Conservation (phyloP, 108 stramenopile species). For the Cyclotella atomus region DNA sequence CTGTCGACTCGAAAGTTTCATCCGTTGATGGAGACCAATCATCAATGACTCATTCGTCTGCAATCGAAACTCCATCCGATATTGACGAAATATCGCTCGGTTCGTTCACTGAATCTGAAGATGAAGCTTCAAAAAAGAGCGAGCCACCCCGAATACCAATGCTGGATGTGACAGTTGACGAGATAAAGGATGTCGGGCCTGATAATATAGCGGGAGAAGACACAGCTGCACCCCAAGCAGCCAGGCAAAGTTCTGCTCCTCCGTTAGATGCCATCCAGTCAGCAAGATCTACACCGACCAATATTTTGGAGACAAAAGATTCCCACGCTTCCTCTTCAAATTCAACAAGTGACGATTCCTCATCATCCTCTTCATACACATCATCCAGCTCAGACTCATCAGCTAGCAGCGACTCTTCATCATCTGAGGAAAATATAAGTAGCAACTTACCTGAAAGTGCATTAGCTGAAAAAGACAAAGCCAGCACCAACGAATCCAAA, state of each 20-base stretch:
- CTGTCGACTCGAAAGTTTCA: constrained; percentile 28
- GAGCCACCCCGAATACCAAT: not conserved
- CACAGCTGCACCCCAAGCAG: too few relatives aligned
- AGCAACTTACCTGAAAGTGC: not conserved
- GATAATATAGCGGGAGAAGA: too few relatives aligned
- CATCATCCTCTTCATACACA: constrained; percentile 12
- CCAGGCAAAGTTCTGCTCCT: too few relatives aligned
- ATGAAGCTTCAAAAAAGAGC: not conserved
- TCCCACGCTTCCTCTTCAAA: constrained; percentile 9
- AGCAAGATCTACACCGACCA: not conserved
- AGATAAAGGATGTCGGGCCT: too few relatives aligned
- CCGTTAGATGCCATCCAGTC: not conserved
- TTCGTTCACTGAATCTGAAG: constrained; percentile 40
- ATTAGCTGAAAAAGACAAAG: not conserved
- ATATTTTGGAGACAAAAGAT: not conserved
- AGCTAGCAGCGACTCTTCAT: constrained; percentile 5
- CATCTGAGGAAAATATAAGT: constrained; percentile 11
- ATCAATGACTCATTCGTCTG: constrained; percentile 42
- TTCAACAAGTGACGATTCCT: constrained; percentile 14
- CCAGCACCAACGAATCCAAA: not conserved
- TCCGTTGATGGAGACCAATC: constrained; percentile 10
- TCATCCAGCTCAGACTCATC: constrained; percentile 14
- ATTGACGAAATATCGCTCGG: constrained; percentile 45
- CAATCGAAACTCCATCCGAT: constrained; percentile 48
- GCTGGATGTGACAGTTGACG: constrained; percentile 4